Percentiles rank a stretch among this genome's conserved stretches.
These are phyloP conservation scores for Epicoccum sorghinum DNA, from an alignment of 2,329 filamentous ascomycete species.

Conservation along the genomic window DNA sequence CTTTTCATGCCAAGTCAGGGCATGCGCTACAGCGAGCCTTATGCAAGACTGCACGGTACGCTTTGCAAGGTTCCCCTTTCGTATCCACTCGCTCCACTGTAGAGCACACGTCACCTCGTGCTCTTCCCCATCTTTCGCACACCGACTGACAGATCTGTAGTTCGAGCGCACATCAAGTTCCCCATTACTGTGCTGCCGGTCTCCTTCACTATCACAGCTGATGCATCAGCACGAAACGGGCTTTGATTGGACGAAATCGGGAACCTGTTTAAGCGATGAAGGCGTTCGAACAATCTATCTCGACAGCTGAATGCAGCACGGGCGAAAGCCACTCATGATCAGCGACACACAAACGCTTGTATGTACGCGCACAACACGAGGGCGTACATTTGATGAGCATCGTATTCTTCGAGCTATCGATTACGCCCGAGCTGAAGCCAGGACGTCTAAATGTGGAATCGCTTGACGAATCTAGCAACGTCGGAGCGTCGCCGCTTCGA, in stretches of 20 bases:
- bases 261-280: background rate
- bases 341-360: background rate
- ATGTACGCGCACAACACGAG: constrained; percentile 1
- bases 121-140: constrained; percentile 1
- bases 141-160: constrained; percentile 1
- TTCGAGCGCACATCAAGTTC: background rate
- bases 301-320: background rate
- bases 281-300: background rate
- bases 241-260: background rate
- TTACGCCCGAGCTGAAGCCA: constrained; percentile 13
- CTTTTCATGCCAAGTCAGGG: constrained; percentile 13
- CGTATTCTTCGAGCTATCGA: constrained; percentile 14
- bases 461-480: constrained; percentile 8
- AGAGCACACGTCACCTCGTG: constrained; percentile 6
- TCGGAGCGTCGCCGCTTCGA: constrained; percentile 3
- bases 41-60: constrained; percentile 8
- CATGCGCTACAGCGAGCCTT: constrained; percentile 4
- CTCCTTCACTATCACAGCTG: background rate
- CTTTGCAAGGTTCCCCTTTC: constrained; percentile 11
- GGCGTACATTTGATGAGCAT: constrained; percentile 11
- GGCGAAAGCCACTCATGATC: background rate
- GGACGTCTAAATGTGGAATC: constrained; percentile 3
- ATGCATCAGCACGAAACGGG: background rate
- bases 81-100: constrained; percentile 1
- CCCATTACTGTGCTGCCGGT: background rate